Evolutionary conservation across 1,284 basidiomycete species (phyloP).

Genomic region (Apiotrichum gracile): DNA sequence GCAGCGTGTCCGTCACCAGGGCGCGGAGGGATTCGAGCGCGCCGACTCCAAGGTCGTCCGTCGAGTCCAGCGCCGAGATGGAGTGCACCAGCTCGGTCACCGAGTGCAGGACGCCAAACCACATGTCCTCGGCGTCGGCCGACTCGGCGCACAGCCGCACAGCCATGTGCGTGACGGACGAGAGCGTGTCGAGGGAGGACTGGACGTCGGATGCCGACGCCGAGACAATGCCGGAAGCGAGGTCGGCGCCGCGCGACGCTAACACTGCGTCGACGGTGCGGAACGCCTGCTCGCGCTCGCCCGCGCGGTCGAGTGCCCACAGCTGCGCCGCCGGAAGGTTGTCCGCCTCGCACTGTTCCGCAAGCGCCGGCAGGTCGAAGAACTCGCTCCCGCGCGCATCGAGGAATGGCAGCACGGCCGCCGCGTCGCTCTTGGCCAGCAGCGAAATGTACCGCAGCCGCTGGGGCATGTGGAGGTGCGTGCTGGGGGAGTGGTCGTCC

Average conservation of each 20-base stretch:
- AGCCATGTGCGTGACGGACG: slow-evolving; percentile 47
- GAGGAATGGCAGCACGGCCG: slow-evolving; percentile 62
- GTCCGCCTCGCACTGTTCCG: slow-evolving; percentile 61
- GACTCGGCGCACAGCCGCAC: slow-evolving; percentile 63
- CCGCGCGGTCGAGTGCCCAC: slow-evolving; percentile 69
- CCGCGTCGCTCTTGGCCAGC: slow-evolving; percentile 65
- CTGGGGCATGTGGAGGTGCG: slow-evolving; percentile 52
- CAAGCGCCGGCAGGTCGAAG: slow-evolving; percentile 59
- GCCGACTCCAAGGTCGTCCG: slow-evolving; percentile 14
- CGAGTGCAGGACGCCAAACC: slow-evolving; percentile 77
- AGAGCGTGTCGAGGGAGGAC: slow-evolving; percentile 45
- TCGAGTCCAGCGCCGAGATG: slow-evolving; percentile 49
- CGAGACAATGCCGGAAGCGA: slow-evolving; percentile 52
- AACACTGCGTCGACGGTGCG: slow-evolving; percentile 61
- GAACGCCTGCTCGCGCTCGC: slow-evolving; percentile 62
- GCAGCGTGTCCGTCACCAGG: slow-evolving; percentile 79
- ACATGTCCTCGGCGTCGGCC: slow-evolving; percentile 72
- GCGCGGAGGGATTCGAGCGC: slow-evolving; percentile 57
- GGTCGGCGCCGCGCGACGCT: slow-evolving; percentile 53
- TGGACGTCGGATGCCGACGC: slow-evolving; percentile 37
- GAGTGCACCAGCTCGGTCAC: slow-evolving; percentile 73
- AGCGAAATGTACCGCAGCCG: slow-evolving; percentile 63
- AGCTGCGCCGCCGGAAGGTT: slow-evolving; percentile 69
- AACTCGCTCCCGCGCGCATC: slow-evolving; percentile 55
- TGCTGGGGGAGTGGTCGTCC: slow-evolving; percentile 25